Percentiles rank a stretch among this genome's conserved stretches.
Evolutionary conservation across 2,329 filamentous ascomycete species (phyloP).

Genomic region (Ophiocordyceps sinensis): DNA sequence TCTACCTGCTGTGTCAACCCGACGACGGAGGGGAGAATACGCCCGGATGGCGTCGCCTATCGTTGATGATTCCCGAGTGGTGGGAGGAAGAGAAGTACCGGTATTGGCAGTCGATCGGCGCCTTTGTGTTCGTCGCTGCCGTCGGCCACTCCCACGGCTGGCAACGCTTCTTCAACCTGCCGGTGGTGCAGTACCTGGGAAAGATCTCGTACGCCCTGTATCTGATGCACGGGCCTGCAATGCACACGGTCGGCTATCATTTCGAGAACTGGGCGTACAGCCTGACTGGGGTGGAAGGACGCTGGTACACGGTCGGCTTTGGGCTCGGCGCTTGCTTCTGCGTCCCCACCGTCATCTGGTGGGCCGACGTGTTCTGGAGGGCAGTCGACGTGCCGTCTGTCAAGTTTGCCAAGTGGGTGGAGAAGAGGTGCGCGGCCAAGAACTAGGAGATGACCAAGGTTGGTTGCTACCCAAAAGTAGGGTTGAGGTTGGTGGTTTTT

Average conservation of each 20-base stretch:
- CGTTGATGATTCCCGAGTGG: conserved; percentile 31
- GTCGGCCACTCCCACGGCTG: conserved; percentile 30
- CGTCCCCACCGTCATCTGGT: conserved; percentile 37
- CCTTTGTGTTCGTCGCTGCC: conserved; percentile 35
- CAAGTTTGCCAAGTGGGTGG: conserved; percentile 40
- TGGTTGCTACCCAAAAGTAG: neutral
- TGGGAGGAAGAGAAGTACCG: conserved; percentile 34
- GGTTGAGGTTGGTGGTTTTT: neutral
- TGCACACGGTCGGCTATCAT: conserved; percentile 37
- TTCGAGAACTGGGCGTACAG: conserved; percentile 33
- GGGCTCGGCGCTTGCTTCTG: conserved; percentile 30
- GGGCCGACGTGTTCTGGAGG: conserved; percentile 41
- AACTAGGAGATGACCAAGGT: conserved; percentile 6
- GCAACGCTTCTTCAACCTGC: conserved; percentile 35
- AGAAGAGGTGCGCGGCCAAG: conserved; percentile 25
- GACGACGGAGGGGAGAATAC: conserved; percentile 27
- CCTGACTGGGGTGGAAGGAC: conserved; percentile 30
- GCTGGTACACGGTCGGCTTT: conserved; percentile 31
- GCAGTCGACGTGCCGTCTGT: conserved; percentile 41
- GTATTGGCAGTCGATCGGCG: conserved; percentile 41
- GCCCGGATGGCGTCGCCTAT: conserved; percentile 37
- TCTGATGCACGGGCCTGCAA: conserved; percentile 43
- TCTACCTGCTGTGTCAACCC: conserved; percentile 34
- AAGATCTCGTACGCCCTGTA: conserved; percentile 47
- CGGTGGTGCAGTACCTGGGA: conserved; percentile 41